Base-by-base conservation (phyloP, 306 rosid genomes). In the Sphenostylis stenocarpa region DNA sequence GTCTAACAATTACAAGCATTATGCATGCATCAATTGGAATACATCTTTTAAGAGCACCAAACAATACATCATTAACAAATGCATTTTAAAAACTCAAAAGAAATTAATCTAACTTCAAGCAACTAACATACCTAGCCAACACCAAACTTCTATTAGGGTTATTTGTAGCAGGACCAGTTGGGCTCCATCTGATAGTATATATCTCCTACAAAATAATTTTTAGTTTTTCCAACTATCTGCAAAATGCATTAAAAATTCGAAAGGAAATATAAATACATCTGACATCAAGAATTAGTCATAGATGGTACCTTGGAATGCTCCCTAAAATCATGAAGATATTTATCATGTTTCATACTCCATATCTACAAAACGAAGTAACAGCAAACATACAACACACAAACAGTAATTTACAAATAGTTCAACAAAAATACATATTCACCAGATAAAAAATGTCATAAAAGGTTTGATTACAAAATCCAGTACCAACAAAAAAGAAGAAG, bases 141-240 rank as follows among this genome's bases (percentile, higher is more conserved):
- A 95, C 76, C 84, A 92, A 86, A 75, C 89, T 91, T 58, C 84
- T 86, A 77, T 88, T 89, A 8, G 96, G 92, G 60, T 95, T 92
- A 84, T 56, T 89, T 75, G 98, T 89, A 69, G 93, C 89, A 0
- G 93, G 87, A 51, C 98, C 97, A 21, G 96, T 95, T 36, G 98
- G 98, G 81, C 98, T 95, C 98, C 98, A 95, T 85, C 96, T 88
- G 84, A 95, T 85, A 11, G 98, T 89, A 85, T 95, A 95, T 84
- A 95, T 92, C 85, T 92, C 98, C 98, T 95, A 85, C 67, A 81
- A 81, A 80, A 80, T 48, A 79, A 49, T 58, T 56, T 21, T 34
- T 33, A 70, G 38, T 52, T 63, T 39, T 29, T 62, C 70, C 33
- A 70, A 17, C 12, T 49, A 66, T 29, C 31, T 26, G n/a, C 51